Base-by-base conservation (phyloP, 140 eudicot genomes). In the Erigeron philadelphicus region DNA sequence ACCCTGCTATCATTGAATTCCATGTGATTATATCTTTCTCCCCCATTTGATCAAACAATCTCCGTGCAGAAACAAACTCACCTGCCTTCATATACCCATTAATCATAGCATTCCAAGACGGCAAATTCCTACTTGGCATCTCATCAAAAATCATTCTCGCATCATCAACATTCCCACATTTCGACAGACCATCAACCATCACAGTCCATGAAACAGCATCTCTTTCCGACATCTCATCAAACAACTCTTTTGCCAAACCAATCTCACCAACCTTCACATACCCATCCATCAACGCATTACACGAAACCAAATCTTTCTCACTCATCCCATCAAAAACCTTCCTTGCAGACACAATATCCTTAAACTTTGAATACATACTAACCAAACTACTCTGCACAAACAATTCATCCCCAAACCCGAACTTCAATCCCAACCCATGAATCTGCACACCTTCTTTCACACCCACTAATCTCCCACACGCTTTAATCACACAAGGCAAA, bases 1-100 rank as follows among this genome's bases (percentile, higher is more conserved):
- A 75, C 74, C 86, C 83, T 7, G 76, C 64, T 3, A 74, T 77
- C 83, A 84, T 77, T 9, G 79, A 60, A 59, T 73, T 80, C 81
- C 83, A 77, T 0, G 86, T 74, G 31, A 84, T 70, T 35, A 83
- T 53, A 61, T 82, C 95, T 66, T 75, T 81, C 1, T 76, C 66
- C 0, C 66, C 74, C 66, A 81, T 76, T 11, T 80, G 72, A 23
- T 88, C 89, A 77, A 90, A 90, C 85, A 90, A 76, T 17, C 23
- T 13, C 68, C 85, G 72, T 0, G 97, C 97, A 1, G 83, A 73
- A 12, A 61, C 80, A 86, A 82, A 72, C 25, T 88, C 86, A 9
- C 97, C 97, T 31, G 83, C 72, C 75, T 88, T 88, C 44, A 86
- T 95, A 74, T 70, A 81, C 79, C 83, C 88, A 57, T 71, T 71